Conservation (phyloP, 2,329 filamentous ascomycete genomes). For the Leptographium flavum region DNA sequence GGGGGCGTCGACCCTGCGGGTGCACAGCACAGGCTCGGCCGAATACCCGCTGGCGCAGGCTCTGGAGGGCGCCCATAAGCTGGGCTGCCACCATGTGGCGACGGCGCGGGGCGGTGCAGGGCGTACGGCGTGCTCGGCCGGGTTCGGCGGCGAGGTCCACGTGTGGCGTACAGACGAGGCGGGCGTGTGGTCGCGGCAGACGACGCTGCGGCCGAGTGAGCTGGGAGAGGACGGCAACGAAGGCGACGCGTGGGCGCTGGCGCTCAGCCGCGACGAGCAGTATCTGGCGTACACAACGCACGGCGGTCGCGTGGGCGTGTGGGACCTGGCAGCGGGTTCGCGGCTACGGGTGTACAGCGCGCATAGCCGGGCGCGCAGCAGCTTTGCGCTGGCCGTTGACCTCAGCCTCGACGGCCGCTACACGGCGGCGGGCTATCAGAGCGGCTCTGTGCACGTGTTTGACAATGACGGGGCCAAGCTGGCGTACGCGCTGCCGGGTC, state of each 20-base stretch:
- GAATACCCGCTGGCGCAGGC: conserved; percentile 69
- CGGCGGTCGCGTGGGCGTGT: conserved; percentile 79
- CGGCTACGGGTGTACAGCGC: conserved; percentile 47
- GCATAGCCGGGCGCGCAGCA: conserved; percentile 46
- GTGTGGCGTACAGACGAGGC: conserved; percentile 58
- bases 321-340: conserved; percentile 49
- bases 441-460: conserved; percentile 85
- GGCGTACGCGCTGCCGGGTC: conserved; percentile 70
- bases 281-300: conserved; percentile 79
- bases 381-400: conserved; percentile 81
- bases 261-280: conserved; percentile 69
- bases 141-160: conserved; percentile 80
- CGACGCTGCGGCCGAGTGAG: conserved; percentile 25
- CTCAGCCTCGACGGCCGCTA: conserved; percentile 66
- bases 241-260: conserved; percentile 75
- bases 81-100: conserved; percentile 83
- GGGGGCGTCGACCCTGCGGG: conserved; percentile 66
- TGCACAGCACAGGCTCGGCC: conserved; percentile 60
- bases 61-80: conserved; percentile 64
- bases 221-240: conserved; percentile 3
- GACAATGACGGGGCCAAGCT: conserved; percentile 81
- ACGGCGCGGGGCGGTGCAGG: conserved; percentile 48
- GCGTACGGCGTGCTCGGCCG: conserved; percentile 62
- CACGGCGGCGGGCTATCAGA: conserved; percentile 87
- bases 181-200: conserved; percentile 35